phyloP scores from a whole-genome alignment of 202 grass and related monocot species.

The Panicum hallii region DNA sequence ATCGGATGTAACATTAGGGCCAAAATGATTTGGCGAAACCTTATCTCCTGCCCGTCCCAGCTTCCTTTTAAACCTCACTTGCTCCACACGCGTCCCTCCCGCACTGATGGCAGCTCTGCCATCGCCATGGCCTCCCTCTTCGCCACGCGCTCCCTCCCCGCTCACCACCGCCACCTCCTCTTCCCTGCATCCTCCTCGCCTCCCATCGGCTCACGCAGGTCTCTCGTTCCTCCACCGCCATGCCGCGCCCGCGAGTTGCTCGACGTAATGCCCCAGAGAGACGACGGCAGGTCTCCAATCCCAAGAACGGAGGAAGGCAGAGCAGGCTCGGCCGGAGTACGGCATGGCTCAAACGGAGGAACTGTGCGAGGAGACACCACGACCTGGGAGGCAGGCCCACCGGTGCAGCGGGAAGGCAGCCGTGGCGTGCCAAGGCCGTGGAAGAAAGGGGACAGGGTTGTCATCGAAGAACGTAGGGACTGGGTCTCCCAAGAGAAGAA shows the following conservation, averaged over 20 bases:
- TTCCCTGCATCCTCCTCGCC: background rate
- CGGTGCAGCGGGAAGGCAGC: slow-evolving; percentile 4
- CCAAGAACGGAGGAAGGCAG: slow-evolving; percentile 11
- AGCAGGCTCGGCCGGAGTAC: background rate
- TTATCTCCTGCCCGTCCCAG: slow-evolving; percentile 39
- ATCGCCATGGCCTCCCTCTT: slow-evolving; percentile 46
- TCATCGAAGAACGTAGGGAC: background rate
- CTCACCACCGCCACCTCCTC: slow-evolving; percentile 1
- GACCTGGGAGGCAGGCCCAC: background rate
- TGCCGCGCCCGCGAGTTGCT: slow-evolving; percentile 18
- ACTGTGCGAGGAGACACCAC: slow-evolving; percentile 1
- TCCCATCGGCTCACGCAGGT: background rate
- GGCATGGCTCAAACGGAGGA: background rate
- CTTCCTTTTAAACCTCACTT: slow-evolving; percentile 20
- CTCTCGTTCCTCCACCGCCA: background rate
- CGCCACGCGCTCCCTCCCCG: slow-evolving; percentile 21
- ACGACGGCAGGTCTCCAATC: background rate
- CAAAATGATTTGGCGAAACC: slow-evolving; percentile 13
- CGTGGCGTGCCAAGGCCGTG: background rate
- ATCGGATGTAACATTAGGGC: background rate
- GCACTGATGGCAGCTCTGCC: slow-evolving; percentile 34
- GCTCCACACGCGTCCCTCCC: slow-evolving; percentile 20
- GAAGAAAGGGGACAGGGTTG: slow-evolving; percentile 37
- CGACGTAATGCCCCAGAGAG: slow-evolving; percentile 32
- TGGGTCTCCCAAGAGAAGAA: background rate